Conservation (phyloP, 768 basidiomycete genomes). For the Cyclocybe aegerita region DNA sequence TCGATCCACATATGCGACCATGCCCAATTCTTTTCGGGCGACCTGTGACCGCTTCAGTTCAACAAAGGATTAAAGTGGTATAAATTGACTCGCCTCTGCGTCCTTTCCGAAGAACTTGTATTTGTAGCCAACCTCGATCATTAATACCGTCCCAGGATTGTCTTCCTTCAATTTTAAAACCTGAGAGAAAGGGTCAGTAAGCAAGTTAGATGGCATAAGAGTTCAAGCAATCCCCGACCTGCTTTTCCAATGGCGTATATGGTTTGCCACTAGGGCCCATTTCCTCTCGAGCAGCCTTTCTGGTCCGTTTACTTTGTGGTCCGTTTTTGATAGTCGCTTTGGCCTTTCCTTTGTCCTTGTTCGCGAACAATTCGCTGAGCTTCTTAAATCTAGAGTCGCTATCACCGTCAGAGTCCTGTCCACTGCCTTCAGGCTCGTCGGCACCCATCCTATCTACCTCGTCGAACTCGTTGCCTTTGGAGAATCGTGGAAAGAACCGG, state of each 20-base stretch:
- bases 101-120: slow-evolving; percentile 84
- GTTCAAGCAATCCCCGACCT: slow-evolving; percentile 35
- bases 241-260: slow-evolving; percentile 78
- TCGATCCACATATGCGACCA: slow-evolving; percentile 68
- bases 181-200: slow-evolving; percentile 25
- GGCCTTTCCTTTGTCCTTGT: slow-evolving; percentile 33
- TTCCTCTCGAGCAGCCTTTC: slow-evolving; percentile 31
- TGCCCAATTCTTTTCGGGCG: slow-evolving; percentile 75
- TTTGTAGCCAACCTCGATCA: slow-evolving; percentile 86
- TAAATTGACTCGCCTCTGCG: slow-evolving; percentile 53
- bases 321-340: slow-evolving; percentile 27
- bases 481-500: slow-evolving; percentile 27
- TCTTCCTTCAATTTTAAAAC: slow-evolving; percentile 60
- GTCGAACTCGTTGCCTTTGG: slow-evolving; percentile 7
- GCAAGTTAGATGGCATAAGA: background rate
- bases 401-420: slow-evolving; percentile 34
- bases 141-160: slow-evolving; percentile 64
- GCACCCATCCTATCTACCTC: slow-evolving; percentile 9
- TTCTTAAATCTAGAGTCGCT: slow-evolving; percentile 46
- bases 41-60: slow-evolving; percentile 37
- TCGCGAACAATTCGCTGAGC: slow-evolving; percentile 47
- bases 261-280: slow-evolving; percentile 69
- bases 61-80: background rate
- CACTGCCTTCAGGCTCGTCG: slow-evolving; percentile 23
- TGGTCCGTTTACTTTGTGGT: slow-evolving; percentile 23